A percentile compares a stretch with the other conserved stretches of the same genome.
These are phyloP conservation scores for Phoenix dactylifera DNA, from an alignment of 176 grass and related monocot genomes.

Conservation along the genomic window DNA sequence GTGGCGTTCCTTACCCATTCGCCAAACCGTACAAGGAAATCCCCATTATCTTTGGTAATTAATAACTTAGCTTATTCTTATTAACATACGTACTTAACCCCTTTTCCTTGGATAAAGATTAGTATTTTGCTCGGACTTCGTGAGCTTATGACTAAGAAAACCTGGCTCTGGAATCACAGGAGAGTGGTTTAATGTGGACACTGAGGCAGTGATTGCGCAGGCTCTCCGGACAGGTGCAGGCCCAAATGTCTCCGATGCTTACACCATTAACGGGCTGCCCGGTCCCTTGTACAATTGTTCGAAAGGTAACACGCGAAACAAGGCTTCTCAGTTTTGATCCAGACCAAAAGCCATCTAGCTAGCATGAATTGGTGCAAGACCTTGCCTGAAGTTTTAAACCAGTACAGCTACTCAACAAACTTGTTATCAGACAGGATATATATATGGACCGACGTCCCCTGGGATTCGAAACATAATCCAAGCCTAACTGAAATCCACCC, in stretches of 20 bases:
- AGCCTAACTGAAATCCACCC: too few relatives aligned
- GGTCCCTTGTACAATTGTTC: constrained; percentile 72
- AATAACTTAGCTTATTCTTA: not conserved
- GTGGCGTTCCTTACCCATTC: constrained; percentile 50
- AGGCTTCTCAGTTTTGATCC: too few relatives aligned
- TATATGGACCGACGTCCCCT: too few relatives aligned
- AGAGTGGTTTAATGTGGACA: constrained; percentile 58
- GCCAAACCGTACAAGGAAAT: constrained; percentile 43
- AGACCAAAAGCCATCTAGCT: too few relatives aligned
- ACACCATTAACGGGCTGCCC: constrained; percentile 63
- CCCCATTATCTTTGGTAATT: constrained; percentile 44
- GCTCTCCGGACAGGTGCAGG: constrained; percentile 37
- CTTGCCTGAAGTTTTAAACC: too few relatives aligned
- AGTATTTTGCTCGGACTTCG: too few relatives aligned
- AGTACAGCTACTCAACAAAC: too few relatives aligned
- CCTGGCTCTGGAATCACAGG: constrained; percentile 6
- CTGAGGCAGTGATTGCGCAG: constrained; percentile 44
- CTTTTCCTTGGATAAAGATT: too few relatives aligned
- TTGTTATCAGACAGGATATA: too few relatives aligned
- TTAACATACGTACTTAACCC: not conserved
- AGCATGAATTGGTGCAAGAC: too few relatives aligned
- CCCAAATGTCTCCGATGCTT: constrained; percentile 52
- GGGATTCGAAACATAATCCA: too few relatives aligned
- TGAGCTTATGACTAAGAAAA: too few relatives aligned
- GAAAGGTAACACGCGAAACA: constrained; percentile 16